Conservation (phyloP, 345 rosid species). For the Boechera stricta region DNA sequence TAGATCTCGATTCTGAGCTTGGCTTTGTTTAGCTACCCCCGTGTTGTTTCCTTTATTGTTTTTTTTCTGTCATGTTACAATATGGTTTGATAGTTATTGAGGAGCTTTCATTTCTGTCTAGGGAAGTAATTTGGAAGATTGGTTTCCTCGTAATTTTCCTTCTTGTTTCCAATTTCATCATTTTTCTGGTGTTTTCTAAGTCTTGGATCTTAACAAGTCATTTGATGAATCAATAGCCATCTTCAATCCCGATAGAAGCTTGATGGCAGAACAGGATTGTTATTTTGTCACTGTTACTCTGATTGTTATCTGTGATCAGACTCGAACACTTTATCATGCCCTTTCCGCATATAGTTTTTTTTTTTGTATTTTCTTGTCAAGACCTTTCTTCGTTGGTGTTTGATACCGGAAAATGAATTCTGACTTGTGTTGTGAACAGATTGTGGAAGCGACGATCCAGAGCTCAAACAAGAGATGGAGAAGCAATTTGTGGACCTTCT, state of each 20-base stretch:
- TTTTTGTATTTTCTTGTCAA: slow-evolving; percentile 21
- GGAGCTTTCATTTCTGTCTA: slow-evolving; percentile 21
- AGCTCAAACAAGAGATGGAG: slow-evolving; percentile 91
- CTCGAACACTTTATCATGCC: background rate
- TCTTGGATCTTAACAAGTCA: slow-evolving; percentile 13
- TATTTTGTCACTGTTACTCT: too few species aligned
- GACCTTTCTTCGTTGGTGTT: background rate
- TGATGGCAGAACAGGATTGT: slow-evolving; percentile 12
- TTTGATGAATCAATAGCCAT: slow-evolving; percentile 16
- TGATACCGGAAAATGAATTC: background rate
- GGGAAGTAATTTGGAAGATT: slow-evolving; percentile 13
- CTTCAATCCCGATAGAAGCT: slow-evolving; percentile 9
- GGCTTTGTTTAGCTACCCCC: slow-evolving; percentile 5
- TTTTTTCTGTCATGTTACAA: background rate
- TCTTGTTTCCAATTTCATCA: slow-evolving; percentile 1
- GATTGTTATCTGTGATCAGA: background rate
- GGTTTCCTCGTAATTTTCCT: background rate
- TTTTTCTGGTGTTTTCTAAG: background rate
- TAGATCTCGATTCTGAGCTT: slow-evolving; percentile 50
- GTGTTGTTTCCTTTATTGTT: background rate
- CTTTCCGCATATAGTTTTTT: background rate
- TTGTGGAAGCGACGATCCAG: slow-evolving; percentile 71
- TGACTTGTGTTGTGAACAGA: slow-evolving; percentile 54
- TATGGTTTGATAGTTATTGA: slow-evolving; percentile 22
- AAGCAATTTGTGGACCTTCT: slow-evolving; percentile 95